Base-by-base conservation (phyloP, 306 rosid genomes). In the Urtica urens region DNA sequence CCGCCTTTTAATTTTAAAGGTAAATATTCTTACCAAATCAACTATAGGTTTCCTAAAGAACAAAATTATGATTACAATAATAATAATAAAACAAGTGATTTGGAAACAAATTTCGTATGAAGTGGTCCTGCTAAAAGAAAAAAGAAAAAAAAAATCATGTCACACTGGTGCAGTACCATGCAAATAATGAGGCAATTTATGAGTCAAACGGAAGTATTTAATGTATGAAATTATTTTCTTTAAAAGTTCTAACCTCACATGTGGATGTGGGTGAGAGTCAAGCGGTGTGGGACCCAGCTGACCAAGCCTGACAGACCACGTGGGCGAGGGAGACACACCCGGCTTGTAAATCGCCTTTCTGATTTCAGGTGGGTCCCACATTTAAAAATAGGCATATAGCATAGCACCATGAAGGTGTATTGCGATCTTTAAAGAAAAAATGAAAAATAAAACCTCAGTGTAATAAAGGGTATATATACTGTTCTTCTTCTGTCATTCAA, bases 281-380 rank as follows among this genome's bases (percentile, higher is more conserved):
- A 73, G 55, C 76, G 63, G 3, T n/a, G 31, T 23, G 57, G 74
- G 65, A 29, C 63, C 67, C 53, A 23, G 65, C 65, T 73, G 81
- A 76, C 90, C 62, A 46, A 65, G 40, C 48, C 39, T 21, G 66
- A 64, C 79, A 73, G 53, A 72, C 70, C 85, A 59, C 51, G 57
- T 59, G 73, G 38, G 2, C 8, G 70, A 62, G 64, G 58, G 53
- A 30, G 13, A 7, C 28, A 7, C 37, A 20, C 15, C 53, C 27
- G 38, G 39, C 45, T 44, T 18, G 5, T 0, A 17, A 55, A 45
- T 46, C 38, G 29, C 37, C 54, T 25, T 35, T 46, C 15, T 24
- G 17, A 37, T 7, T 35, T 7, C 0, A 35, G 38, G n/a, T 5
- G 46, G 48, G 2, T 15, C 46, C 59, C 49, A 25, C n/a, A n/a